Conservation (phyloP, 345 rosid species). For the Populus nigra region DNA sequence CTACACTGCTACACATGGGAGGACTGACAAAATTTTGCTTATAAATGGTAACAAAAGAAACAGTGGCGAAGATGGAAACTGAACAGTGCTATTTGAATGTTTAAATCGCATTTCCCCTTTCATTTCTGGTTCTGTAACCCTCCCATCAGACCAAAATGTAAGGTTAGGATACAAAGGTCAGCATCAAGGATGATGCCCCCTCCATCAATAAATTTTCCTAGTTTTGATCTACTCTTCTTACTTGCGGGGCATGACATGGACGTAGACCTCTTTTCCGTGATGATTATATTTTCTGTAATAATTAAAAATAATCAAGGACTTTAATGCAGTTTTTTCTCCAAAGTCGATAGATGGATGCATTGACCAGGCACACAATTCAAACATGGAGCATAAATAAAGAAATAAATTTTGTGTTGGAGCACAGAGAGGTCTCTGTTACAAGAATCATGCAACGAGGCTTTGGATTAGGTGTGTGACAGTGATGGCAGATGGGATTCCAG, state of each 20-base stretch:
- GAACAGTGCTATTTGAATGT: neutral
- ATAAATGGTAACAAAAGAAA: constrained; percentile 1
- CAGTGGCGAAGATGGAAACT: neutral
- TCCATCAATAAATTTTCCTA: neutral
- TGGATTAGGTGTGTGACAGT: neutral
- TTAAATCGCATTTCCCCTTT: neutral
- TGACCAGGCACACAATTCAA: neutral
- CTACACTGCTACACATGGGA: neutral
- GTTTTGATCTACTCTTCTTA: neutral
- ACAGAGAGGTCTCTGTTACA: neutral
- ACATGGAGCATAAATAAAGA: neutral
- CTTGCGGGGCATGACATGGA: neutral
- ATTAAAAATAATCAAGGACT: neutral
- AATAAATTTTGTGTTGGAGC: neutral
- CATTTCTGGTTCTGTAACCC: neutral
- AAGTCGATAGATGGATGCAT: neutral
- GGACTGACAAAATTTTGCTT: neutral
- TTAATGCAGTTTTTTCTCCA: neutral
- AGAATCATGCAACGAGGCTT: neutral
- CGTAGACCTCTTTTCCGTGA: neutral
- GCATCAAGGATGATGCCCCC: neutral
- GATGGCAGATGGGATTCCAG: neutral
- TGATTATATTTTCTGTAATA: neutral
- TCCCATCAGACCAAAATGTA: neutral
- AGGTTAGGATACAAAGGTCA: neutral